phyloP scores from a whole-genome alignment of 2,329 filamentous ascomycete genomes.

The Trichophaea hybrida region DNA sequence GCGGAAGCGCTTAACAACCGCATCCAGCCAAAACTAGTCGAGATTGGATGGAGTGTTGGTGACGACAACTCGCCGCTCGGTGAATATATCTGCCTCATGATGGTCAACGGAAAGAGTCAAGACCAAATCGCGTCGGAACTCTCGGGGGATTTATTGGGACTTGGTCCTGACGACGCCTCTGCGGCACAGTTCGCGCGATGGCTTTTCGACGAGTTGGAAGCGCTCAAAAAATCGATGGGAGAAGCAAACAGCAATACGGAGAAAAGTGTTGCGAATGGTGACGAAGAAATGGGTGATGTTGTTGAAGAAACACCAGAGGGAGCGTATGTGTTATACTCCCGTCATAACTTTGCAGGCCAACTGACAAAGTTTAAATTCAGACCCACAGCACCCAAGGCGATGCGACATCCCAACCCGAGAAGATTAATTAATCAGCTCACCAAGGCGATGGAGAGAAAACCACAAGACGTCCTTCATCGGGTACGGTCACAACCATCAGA shows the following conservation, averaged over 20 bases:
- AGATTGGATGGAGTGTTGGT: constrained; percentile 80
- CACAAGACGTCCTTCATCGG: constrained; percentile 65
- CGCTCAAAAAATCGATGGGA: constrained; percentile 1
- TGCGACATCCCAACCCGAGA: constrained; percentile 51
- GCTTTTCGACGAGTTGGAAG: constrained; percentile 48
- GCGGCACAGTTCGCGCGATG: constrained; percentile 75
- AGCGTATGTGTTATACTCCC: constrained; percentile 39
- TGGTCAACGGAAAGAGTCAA: constrained; percentile 86
- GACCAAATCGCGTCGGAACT: constrained; percentile 80
- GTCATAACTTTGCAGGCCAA: constrained; percentile 28
- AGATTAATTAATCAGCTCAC: constrained; percentile 72
- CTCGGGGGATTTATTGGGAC: constrained; percentile 68
- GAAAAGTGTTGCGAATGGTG: constrained; percentile 1
- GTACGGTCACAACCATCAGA: constrained; percentile 57
- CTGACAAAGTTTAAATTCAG: constrained; percentile 40
- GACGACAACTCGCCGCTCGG: constrained; percentile 70
- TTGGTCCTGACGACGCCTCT: constrained; percentile 68
- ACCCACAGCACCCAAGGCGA: constrained; percentile 85
- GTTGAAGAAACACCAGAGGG: constrained; percentile 37
- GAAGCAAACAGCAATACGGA: neutral
- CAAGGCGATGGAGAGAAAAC: constrained; percentile 71
- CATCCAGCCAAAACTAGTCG: constrained; percentile 80
- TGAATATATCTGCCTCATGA: constrained; percentile 95
- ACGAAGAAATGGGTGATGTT: constrained; percentile 14
- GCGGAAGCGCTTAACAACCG: constrained; percentile 68